Conservation (phyloP, 2,329 filamentous ascomycete genomes). For the Sclerotinia trifoliorum region DNA sequence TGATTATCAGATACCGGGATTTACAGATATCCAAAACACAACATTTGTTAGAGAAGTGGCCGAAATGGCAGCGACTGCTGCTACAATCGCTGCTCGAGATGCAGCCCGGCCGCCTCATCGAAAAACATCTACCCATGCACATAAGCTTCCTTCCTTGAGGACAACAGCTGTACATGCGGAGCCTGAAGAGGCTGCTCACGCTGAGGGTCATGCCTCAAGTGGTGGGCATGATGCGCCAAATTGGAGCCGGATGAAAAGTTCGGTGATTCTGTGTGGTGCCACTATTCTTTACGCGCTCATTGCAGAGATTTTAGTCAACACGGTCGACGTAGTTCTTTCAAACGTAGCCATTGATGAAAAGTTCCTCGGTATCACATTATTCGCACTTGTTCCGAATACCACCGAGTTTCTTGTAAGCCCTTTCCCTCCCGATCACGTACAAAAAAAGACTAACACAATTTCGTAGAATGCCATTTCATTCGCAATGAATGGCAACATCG, state of each 20-base stretch:
- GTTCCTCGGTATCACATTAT: slow-evolving; percentile 93
- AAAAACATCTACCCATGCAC: slow-evolving; percentile 46
- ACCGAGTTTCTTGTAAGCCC: slow-evolving; percentile 88
- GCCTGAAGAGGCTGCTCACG: slow-evolving; percentile 32
- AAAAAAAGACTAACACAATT: slow-evolving; percentile 27
- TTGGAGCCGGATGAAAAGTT: slow-evolving; percentile 90
- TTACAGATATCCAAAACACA: slow-evolving; percentile 80
- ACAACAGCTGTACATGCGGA: slow-evolving; percentile 40
- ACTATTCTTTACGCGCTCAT: slow-evolving; percentile 95
- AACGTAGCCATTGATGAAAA: slow-evolving; percentile 94
- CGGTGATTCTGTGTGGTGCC: slow-evolving; percentile 82
- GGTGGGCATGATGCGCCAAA: slow-evolving; percentile 98
- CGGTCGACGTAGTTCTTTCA: slow-evolving; percentile 91
- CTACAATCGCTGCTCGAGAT: slow-evolving; percentile 81
- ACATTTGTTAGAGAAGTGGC: slow-evolving; percentile 81
- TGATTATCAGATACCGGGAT: slow-evolving; percentile 59
- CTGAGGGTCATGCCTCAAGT: slow-evolving; percentile 44
- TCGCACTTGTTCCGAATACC: slow-evolving; percentile 95
- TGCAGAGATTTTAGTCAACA: slow-evolving; percentile 94
- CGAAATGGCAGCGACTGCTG: slow-evolving; percentile 90
- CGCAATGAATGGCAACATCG: slow-evolving; percentile 99
- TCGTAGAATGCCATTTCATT: slow-evolving; percentile 89
- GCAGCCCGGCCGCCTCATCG: slow-evolving; percentile 54
- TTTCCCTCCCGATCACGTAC: neutral
- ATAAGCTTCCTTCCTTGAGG: slow-evolving; percentile 35